Base-by-base conservation (phyloP, 768 basidiomycete species). In the Epithele typhae region DNA sequence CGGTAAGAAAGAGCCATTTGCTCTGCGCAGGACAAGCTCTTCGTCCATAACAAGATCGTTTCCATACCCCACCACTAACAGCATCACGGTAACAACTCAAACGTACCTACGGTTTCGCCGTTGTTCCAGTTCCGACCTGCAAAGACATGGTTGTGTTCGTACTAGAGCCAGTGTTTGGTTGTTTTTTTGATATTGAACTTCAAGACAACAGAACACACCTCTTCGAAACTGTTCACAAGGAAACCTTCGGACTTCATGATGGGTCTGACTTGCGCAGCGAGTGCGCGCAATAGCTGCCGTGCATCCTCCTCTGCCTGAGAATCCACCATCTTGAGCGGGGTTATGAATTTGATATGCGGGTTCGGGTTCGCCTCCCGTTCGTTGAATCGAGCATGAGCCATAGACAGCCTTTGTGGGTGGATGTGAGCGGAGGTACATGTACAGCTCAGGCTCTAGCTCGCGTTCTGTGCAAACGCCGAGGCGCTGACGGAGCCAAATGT, bases 91-190 rank as follows among this genome's bases (percentile, higher is more conserved):
- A n/a, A n/a, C n/a, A n/a, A n/a, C n/a, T n/a, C n/a, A 14, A 36
- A 40, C 64, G 54, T 51, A 86, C 87, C 88, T 47, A 92, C 68
- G 9, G 79, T 82, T 64, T 92, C 89, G 3, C 90, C 90, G 46
- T 71, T 72, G 54, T 89, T 87, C 89, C 89, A 92, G 60, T 91
- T 92, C 39, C 89, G 73, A 1, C 89, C 90, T 4, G 81, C 77
- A 63, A 92, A 92, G 5, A 92, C 85, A 12, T 54, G 57, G 59
- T 92, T 92, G 58, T 78, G 75, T 59, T 89, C 83, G 54, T 92
- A 91, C 87, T 91, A 56, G 19, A 9, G 18, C n/a, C n/a, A n/a
- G n/a, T n/a, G n/a, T 23, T 17, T 40, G 14, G 27, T 4, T 15
- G 22, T 5, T 25, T 19, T 10, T 35, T 27, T 19, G 25, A n/a